These are phyloP conservation scores for Zygoascus sp. DNA, from an alignment of 1,139 yeast species.

Conservation along the genomic window DNA sequence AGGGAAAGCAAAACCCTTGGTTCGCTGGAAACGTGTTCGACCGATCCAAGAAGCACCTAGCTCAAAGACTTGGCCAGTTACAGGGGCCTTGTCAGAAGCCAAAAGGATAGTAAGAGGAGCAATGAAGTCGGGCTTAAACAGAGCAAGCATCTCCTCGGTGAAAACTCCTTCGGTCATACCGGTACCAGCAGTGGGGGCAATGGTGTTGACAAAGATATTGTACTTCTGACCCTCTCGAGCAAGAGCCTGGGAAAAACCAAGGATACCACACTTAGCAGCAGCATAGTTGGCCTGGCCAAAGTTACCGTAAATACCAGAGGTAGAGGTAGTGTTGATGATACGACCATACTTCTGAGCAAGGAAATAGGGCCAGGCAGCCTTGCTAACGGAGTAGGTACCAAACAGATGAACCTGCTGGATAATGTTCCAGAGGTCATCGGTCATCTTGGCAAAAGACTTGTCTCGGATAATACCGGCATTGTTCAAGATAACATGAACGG, in stretches of 20 bases:
- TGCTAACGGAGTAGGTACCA: conserved; percentile 78
- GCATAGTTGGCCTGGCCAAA: conserved; percentile 97
- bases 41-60: conserved; percentile 95
- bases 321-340: conserved; percentile 84
- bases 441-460: conserved; percentile 79
- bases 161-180: conserved; percentile 92
- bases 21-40: conserved; percentile 91
- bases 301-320: conserved; percentile 95
- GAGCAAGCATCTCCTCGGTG: conserved; percentile 70
- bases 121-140: conserved; percentile 82
- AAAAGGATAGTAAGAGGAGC: conserved; percentile 84
- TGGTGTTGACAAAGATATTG: conserved; percentile 71
- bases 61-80: conserved; percentile 64
- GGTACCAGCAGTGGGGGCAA: conserved; percentile 98
- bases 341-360: conserved; percentile 73
- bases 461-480: conserved; percentile 96
- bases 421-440: conserved; percentile 76
- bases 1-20: conserved; percentile 70
- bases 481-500: conserved; percentile 80
- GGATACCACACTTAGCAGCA: conserved; percentile 84
- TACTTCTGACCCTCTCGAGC: conserved; percentile 86
- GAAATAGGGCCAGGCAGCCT: conserved; percentile 92
- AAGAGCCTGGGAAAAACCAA: conserved; percentile 78
- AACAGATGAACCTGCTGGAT: conserved; percentile 78
- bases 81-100: conserved; percentile 67